phyloP scores from a whole-genome alignment of 2,329 filamentous ascomycete species.

The Stachybotrys chartarum region DNA sequence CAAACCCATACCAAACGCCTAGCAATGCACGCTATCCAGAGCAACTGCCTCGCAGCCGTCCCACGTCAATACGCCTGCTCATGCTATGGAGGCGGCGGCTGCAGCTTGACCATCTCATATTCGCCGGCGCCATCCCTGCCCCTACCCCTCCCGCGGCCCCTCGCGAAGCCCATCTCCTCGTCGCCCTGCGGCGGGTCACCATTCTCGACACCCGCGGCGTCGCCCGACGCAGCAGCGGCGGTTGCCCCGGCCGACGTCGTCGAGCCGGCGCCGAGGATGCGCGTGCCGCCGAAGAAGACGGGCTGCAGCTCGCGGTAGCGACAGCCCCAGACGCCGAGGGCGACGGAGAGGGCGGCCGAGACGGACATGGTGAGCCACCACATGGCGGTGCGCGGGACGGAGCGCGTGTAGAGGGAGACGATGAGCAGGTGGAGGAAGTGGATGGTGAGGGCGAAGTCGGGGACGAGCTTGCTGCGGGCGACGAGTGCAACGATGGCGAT shows the following conservation, averaged over 20 bases:
- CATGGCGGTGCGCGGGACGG: constrained; percentile 67
- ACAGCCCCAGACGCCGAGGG: constrained; percentile 81
- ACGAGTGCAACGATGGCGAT: constrained; percentile 79
- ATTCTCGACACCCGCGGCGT: constrained; percentile 6
- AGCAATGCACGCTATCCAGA: constrained; percentile 25
- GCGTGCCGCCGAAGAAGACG: constrained; percentile 71
- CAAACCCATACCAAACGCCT: constrained; percentile 17
- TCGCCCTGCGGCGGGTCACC: constrained; percentile 20
- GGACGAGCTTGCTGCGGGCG: constrained; percentile 84
- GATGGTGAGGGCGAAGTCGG: constrained; percentile 87
- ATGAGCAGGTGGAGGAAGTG: constrained; percentile 76
- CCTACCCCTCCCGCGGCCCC: constrained; percentile 44
- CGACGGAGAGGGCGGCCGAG: constrained; percentile 39
- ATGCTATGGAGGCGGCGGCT: constrained; percentile 12
- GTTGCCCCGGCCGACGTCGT: not conserved
- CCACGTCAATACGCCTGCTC: too few species aligned
- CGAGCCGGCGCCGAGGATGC: constrained; percentile 23
- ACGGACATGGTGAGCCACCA: constrained; percentile 69
- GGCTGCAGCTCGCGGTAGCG: constrained; percentile 83
- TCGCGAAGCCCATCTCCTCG: constrained; percentile 42
- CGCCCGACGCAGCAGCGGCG: not conserved
- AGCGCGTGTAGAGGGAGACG: constrained; percentile 70
- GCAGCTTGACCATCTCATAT: constrained; percentile 60
- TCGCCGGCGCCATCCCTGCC: constrained; percentile 48
- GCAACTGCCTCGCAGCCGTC: not conserved